Base-by-base conservation (phyloP, 805 yeast genomes). In the Lachancea dasiensis region DNA sequence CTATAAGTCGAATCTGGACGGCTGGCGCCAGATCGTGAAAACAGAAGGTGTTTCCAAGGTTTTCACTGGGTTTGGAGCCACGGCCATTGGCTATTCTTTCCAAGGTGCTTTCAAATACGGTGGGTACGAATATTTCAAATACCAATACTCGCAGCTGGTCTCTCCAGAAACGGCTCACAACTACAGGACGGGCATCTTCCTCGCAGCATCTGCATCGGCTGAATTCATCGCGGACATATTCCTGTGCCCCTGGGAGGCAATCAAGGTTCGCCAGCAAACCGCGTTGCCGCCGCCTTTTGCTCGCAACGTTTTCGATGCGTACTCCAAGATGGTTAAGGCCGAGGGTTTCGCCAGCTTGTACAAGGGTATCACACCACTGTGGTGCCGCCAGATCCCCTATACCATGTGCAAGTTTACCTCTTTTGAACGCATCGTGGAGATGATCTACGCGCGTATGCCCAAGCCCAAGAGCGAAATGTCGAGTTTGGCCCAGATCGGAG, bases 101-200 rank as follows among this genome's bases (percentile, higher is more conserved):
- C 98, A 90, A 67, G 97, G 98, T 54, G 95, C 95, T 34, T 95
- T 96, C 53, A 90, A 90, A 65, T 90, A 90, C 64, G 98, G 98
- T 21, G 79, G 87, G 60, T 90, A 92, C 65, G 97, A 90, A 65
- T 73, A 69, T 52, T 90, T 90, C 75, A 90, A 90, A 67, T 77
- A 82, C 65, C 69, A 74, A 41, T 90, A 87, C 63, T 64, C 80
- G 38, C 75, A 77, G 53, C 40, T 75, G 21, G 72, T 81, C 35
- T 92, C 95, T 27, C 75, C 73, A 28, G 78, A 76, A 37, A 40
- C 50, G 32, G 82, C 86, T 20, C 60, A 65, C 33, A 73, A 75
- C 39, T 79, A 81, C 67, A 79, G 77, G 57, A 85, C 95, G 5
- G 71, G 77, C 1, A 70, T 90, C 16, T 90, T 72, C 63, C 66